Percentiles rank a stretch among this genome's conserved stretches.
These are phyloP conservation scores for Helichrysum umbraculigerum DNA, from an alignment of 129 eudicot genomes.

Conservation along the genomic window DNA sequence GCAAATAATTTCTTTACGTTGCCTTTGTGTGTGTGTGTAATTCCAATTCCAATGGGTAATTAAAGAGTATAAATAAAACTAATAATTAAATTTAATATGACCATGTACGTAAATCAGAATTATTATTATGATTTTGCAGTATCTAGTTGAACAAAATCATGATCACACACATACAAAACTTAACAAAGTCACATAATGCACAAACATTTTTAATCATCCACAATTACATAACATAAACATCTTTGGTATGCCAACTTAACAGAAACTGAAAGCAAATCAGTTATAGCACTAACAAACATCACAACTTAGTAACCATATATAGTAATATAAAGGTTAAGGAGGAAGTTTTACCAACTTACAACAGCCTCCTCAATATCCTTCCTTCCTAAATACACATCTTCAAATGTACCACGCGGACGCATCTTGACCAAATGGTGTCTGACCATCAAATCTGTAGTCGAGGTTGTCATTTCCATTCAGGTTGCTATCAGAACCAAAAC, in stretches of 20 bases:
- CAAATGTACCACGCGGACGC: slow-evolving; percentile 40
- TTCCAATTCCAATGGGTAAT: too few species aligned
- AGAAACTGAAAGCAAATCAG: slow-evolving; percentile 5
- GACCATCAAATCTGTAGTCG: slow-evolving; percentile 47
- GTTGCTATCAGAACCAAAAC: slow-evolving; percentile 27
- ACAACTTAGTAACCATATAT: slow-evolving; percentile 6
- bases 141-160: not conserved
- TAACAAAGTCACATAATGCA: not conserved
- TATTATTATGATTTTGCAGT: too few species aligned
- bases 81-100: too few species aligned
- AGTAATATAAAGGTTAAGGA: not conserved
- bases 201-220: slow-evolving; percentile 19
- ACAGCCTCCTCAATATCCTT: not conserved
- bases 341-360: not conserved
- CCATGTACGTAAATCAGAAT: too few species aligned
- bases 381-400: slow-evolving; percentile 13
- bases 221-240: slow-evolving; percentile 24
- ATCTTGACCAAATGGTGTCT: slow-evolving; percentile 35
- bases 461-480: slow-evolving; percentile 30
- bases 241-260: not conserved
- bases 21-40: too few species aligned
- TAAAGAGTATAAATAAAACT: too few species aligned
- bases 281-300: slow-evolving; percentile 26
- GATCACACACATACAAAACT: slow-evolving; percentile 5
- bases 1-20: too few species aligned